Percentiles rank a stretch among this genome's conserved stretches.
These are phyloP conservation scores for Phytopythium boreale DNA, from an alignment of 352 stramenopile species.

Conservation along the genomic window DNA sequence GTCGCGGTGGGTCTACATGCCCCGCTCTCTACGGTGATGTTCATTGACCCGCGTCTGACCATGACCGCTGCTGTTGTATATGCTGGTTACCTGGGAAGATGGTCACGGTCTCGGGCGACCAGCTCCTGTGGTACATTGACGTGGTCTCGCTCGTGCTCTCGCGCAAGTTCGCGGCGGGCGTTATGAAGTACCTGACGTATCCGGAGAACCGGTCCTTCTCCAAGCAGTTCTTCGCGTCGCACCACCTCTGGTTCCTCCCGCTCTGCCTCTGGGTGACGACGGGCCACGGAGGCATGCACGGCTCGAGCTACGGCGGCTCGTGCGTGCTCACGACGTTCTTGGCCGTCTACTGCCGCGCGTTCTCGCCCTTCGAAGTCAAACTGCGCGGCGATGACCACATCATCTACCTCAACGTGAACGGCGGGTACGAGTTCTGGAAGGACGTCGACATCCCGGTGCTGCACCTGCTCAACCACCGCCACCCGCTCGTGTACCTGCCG, in stretches of 20 bases:
- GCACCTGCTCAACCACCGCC: conserved; percentile 70
- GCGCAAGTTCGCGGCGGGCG: conserved; percentile 86
- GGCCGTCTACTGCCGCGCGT: conserved; percentile 47
- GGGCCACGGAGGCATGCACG: conserved; percentile 69
- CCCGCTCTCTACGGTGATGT: background rate
- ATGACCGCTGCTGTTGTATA: background rate
- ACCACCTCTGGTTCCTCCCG: conserved; percentile 82
- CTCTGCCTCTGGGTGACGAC: conserved; percentile 76
- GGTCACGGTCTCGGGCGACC: conserved; percentile 91
- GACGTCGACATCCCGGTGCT: conserved; percentile 72
- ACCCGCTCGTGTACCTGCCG: conserved; percentile 65
- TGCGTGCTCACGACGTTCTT: conserved; percentile 60
- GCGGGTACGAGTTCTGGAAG: conserved; percentile 83
- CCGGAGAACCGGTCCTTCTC: conserved; percentile 76
- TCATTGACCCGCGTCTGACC: background rate
- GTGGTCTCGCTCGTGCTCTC: conserved; percentile 62
- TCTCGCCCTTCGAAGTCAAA: conserved; percentile 70
- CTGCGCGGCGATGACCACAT: conserved; percentile 55
- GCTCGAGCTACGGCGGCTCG: conserved; percentile 59
- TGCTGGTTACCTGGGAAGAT: conserved; percentile 39
- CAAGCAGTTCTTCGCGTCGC: conserved; percentile 79
- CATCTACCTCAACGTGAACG: conserved; percentile 82
- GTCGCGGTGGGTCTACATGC: conserved; percentile 59
- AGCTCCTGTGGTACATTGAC: conserved; percentile 93
- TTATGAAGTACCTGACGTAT: conserved; percentile 89